phyloP scores from a whole-genome alignment of 164 flowering plant species.

The Santalum album region DNA sequence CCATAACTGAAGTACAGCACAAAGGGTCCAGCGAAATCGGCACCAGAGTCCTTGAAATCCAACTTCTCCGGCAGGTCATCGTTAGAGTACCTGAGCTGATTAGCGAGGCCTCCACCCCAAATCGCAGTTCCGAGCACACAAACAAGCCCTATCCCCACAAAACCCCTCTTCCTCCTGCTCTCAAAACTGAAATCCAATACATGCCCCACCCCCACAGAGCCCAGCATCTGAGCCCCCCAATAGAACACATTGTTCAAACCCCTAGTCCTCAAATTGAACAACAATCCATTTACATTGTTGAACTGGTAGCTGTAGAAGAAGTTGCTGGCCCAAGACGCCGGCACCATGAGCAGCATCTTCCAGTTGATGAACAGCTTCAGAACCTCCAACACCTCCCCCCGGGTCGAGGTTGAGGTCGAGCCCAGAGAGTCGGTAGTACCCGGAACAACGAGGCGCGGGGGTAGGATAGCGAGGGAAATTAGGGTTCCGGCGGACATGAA shows the following conservation, averaged over 20 bases:
- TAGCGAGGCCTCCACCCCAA: constrained; percentile 88
- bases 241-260: constrained; percentile 90
- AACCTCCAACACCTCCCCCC: constrained; percentile 46
- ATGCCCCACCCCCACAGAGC: constrained; percentile 67
- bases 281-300: constrained; percentile 64
- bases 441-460: constrained; percentile 59
- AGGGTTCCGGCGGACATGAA: constrained; percentile 68
- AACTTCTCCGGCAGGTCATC: constrained; percentile 25
- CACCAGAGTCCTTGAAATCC: constrained; percentile 72
- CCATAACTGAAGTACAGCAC: constrained; percentile 79
- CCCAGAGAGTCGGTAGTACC: constrained; percentile 35
- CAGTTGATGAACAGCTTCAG: constrained; percentile 64
- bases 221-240: constrained; percentile 98
- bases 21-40: constrained; percentile 69
- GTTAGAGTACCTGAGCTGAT: constrained; percentile 48
- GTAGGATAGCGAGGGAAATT: constrained; percentile 55
- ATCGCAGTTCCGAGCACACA: constrained; percentile 53
- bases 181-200: constrained; percentile 67
- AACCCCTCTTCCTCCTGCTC: constrained; percentile 70
- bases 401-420: constrained; percentile 51
- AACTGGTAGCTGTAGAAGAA: constrained; percentile 90
- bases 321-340: constrained; percentile 90
- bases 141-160: constrained; percentile 54
- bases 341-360: constrained; percentile 72
- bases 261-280: constrained; percentile 75